Evolutionary conservation across 352 stramenopile genomes (phyloP).

Genomic region (Globisporangium perplexum): DNA sequence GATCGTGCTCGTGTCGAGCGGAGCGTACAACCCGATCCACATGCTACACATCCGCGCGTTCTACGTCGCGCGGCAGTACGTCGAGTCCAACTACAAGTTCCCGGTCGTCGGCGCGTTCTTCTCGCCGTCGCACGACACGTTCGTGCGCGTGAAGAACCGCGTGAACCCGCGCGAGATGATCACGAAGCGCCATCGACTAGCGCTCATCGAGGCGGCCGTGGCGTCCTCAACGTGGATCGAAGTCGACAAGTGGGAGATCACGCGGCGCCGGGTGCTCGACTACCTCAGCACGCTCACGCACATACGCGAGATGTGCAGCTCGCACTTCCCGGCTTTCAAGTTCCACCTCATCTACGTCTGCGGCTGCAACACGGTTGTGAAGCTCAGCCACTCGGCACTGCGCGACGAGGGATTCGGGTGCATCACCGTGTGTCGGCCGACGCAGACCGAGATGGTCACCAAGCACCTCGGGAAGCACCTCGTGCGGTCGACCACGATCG

Average conservation of each 20-base stretch:
- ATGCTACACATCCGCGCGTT: conserved; percentile 75
- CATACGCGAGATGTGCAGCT: conserved; percentile 68
- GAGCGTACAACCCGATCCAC: conserved; percentile 74
- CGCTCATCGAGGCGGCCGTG: conserved; percentile 57
- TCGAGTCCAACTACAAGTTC: conserved; percentile 77
- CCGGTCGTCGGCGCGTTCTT: conserved; percentile 72
- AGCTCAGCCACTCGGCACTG: conserved; percentile 65
- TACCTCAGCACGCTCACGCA: conserved; percentile 74
- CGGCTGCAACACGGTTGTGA: conserved; percentile 73
- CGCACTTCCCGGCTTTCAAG: conserved; percentile 49
- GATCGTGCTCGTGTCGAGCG: conserved; percentile 69
- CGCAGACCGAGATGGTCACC: conserved; percentile 61
- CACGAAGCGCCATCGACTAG: conserved; percentile 57
- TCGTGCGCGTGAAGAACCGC: conserved; percentile 64
- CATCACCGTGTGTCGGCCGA: conserved; percentile 58
- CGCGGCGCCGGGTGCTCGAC: conserved; percentile 57
- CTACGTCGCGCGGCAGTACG: conserved; percentile 70
- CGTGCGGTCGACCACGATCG: conserved; percentile 52
- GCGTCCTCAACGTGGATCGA: conserved; percentile 73
- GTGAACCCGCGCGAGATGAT: conserved; percentile 75
- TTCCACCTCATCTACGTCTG: conserved; percentile 79
- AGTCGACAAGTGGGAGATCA: conserved; percentile 85
- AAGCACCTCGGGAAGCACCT: conserved; percentile 68
- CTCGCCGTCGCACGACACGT: conserved; percentile 74
- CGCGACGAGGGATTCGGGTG: conserved; percentile 63